Conservation (phyloP, 1,284 basidiomycete genomes). For the Phaffia rhodozyma region DNA sequence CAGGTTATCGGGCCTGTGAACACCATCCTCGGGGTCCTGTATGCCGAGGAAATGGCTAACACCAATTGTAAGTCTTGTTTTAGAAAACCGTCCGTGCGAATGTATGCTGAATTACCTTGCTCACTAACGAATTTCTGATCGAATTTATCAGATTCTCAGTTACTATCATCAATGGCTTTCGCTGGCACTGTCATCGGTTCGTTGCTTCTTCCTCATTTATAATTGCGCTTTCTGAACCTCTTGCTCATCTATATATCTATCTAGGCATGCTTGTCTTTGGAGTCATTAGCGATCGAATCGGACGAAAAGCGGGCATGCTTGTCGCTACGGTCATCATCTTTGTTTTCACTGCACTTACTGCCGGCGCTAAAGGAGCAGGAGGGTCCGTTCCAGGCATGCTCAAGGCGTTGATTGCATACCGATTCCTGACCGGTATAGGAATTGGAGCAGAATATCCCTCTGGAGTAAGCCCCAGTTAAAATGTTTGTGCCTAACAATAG, state of each 20-base stretch:
- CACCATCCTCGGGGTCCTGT: constrained; percentile 11
- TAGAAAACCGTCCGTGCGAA: neutral
- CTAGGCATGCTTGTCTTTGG: constrained; percentile 15
- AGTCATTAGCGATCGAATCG: constrained; percentile 1
- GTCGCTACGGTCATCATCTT: constrained; percentile 12
- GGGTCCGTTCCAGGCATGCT: constrained; percentile 1
- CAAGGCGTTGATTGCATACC: constrained; percentile 12
- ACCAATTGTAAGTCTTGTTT: constrained; percentile 1
- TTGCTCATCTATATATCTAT: too few relatives aligned
- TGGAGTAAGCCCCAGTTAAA: neutral
- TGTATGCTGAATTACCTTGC: neutral
- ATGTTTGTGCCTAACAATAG: neutral
- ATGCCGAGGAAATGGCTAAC: neutral
- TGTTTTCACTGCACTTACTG: constrained; percentile 9
- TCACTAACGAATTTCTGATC: neutral
- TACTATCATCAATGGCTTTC: constrained; percentile 16
- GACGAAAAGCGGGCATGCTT: constrained; percentile 12
- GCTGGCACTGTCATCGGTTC: constrained; percentile 7
- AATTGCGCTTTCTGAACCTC: too few relatives aligned
- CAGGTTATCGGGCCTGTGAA: constrained; percentile 8
- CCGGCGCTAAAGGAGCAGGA: constrained; percentile 6
- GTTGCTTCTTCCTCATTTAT: too few relatives aligned
- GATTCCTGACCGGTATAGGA: constrained; percentile 11
- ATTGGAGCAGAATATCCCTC: constrained; percentile 15
- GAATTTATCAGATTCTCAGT: constrained; percentile 5